phyloP scores from a whole-genome alignment of 2,329 filamentous ascomycete genomes.

The Calonectria leucothoes region DNA sequence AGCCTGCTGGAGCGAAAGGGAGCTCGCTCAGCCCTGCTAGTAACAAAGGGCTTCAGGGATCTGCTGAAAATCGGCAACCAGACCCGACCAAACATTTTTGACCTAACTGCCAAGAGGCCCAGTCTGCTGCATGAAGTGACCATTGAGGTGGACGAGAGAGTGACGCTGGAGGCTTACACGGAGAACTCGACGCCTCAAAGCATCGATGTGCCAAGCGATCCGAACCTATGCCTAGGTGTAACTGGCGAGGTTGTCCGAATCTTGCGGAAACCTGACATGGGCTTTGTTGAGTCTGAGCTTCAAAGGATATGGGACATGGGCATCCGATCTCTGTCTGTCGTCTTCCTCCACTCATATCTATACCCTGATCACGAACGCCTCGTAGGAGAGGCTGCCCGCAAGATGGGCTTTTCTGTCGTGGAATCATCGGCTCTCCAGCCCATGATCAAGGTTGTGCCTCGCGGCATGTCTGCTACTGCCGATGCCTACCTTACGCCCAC shows the following conservation, averaged over 20 bases:
- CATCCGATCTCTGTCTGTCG: slow-evolving; percentile 64
- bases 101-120: slow-evolving; percentile 87
- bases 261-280: slow-evolving; percentile 66
- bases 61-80: slow-evolving; percentile 91
- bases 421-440: slow-evolving; percentile 33
- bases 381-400: slow-evolving; percentile 47
- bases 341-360: slow-evolving; percentile 77
- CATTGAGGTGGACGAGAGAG: slow-evolving; percentile 88
- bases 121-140: slow-evolving; percentile 86
- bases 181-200: slow-evolving; percentile 62
- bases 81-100: slow-evolving; percentile 90
- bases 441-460: slow-evolving; percentile 55
- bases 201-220: slow-evolving; percentile 40
- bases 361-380: slow-evolving; percentile 66
- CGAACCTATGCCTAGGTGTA: slow-evolving; percentile 73
- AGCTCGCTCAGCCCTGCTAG: slow-evolving; percentile 75
- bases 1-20: slow-evolving; percentile 79
- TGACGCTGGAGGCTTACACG: slow-evolving; percentile 83
- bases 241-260: slow-evolving; percentile 77
- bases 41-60: slow-evolving; percentile 76
- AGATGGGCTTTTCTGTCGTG: slow-evolving; percentile 52
- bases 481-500: slow-evolving; percentile 56
- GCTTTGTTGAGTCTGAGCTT: slow-evolving; percentile 64
- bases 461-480: slow-evolving; percentile 54
- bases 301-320: slow-evolving; percentile 71